Evolutionary conservation across 441 rosid species (phyloP).

Genomic region (Pelargonium cotyledonis): DNA sequence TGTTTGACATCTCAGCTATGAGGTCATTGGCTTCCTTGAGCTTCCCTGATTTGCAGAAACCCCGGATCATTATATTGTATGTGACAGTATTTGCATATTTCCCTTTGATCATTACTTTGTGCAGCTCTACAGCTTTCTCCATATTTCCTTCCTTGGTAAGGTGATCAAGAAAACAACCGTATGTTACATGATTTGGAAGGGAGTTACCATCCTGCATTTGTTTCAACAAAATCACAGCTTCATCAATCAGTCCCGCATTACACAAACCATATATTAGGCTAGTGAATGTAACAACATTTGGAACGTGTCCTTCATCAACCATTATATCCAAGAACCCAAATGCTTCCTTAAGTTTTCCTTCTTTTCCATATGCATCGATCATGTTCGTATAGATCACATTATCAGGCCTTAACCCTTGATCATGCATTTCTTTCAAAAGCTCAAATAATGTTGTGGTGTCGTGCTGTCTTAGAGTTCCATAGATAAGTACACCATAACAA

Average conservation of each 20-base stretch:
- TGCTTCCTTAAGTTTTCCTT: slow-evolving; percentile 59
- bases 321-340: slow-evolving; percentile 64
- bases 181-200: slow-evolving; percentile 68
- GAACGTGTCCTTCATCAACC: slow-evolving; percentile 59
- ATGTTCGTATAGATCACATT: slow-evolving; percentile 62
- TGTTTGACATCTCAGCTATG: slow-evolving; percentile 46
- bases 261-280: slow-evolving; percentile 73
- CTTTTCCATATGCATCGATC: slow-evolving; percentile 69
- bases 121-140: slow-evolving; percentile 66
- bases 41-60: slow-evolving; percentile 69
- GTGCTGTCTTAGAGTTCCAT: slow-evolving; percentile 58
- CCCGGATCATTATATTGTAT: slow-evolving; percentile 66
- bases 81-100: slow-evolving; percentile 59
- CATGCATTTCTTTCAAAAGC: slow-evolving; percentile 64
- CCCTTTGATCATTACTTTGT: slow-evolving; percentile 53
- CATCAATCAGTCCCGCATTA: slow-evolving; percentile 57
- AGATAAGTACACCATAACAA: slow-evolving; percentile 69
- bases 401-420: slow-evolving; percentile 64
- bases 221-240: slow-evolving; percentile 59
- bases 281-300: slow-evolving; percentile 74
- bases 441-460: slow-evolving; percentile 39
- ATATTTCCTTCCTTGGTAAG: slow-evolving; percentile 58
- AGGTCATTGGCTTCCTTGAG: slow-evolving; percentile 54
- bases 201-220: slow-evolving; percentile 42
- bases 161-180: slow-evolving; percentile 67